These are phyloP conservation scores for Hemileia vastatrix DNA, from an alignment of 1,284 basidiomycete species.

Conservation along the genomic window DNA sequence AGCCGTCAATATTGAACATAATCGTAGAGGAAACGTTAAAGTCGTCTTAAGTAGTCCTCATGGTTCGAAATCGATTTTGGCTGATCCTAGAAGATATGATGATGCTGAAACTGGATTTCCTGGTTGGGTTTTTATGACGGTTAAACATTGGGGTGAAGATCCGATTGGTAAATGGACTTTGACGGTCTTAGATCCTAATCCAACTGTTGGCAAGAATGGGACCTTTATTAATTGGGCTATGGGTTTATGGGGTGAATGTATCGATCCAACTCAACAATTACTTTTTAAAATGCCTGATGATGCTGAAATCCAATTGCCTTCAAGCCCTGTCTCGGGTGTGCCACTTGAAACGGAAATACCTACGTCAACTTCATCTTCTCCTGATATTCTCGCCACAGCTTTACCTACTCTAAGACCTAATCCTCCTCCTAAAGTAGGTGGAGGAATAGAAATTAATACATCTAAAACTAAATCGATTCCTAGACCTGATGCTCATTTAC, in stretches of 20 bases:
- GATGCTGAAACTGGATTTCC: slow-evolving; percentile 61
- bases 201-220: slow-evolving; percentile 52
- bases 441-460: slow-evolving; percentile 40
- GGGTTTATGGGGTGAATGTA: slow-evolving; percentile 82
- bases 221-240: slow-evolving; percentile 84
- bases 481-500: slow-evolving; percentile 81
- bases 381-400: slow-evolving; percentile 19
- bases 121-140: slow-evolving; percentile 95
- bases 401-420: background rate
- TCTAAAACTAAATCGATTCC: slow-evolving; percentile 55
- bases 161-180: slow-evolving; percentile 89
- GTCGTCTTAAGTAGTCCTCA: slow-evolving; percentile 77
- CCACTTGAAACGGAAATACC: slow-evolving; percentile 46
- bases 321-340: slow-evolving; percentile 31
- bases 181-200: slow-evolving; percentile 55
- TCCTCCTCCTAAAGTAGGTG: slow-evolving; percentile 19
- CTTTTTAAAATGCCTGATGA: slow-evolving; percentile 52
- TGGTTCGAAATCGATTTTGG: slow-evolving; percentile 76
- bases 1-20: slow-evolving; percentile 83
- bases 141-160: slow-evolving; percentile 95
- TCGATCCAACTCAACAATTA: slow-evolving; percentile 61
- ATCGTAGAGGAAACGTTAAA: slow-evolving; percentile 80
- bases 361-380: slow-evolving; percentile 12
- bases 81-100: slow-evolving; percentile 63
- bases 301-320: slow-evolving; percentile 45